Base-by-base conservation (phyloP, 176 grass and related monocot species). In the Musa troglodytarum region DNA sequence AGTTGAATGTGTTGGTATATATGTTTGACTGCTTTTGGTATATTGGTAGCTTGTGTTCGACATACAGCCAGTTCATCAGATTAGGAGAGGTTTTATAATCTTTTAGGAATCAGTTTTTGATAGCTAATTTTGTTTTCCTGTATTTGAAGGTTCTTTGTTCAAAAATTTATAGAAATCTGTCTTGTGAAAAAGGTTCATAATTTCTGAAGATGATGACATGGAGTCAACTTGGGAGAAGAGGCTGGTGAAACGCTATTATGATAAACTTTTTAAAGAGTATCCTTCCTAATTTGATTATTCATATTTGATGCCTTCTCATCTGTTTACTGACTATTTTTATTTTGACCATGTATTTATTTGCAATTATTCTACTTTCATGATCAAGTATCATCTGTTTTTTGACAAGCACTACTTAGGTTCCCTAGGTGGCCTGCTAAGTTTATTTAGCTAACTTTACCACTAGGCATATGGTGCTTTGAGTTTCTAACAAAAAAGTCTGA, bases 181-280 rank as follows among this genome's bases (percentile, higher is more conserved):
- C 19, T 21, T 61, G 50, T 56, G n/a, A 24, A 80, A 43, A 88
- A 87, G 94, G 63, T 98, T 98, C 74, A 93, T 98, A 84, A 68
- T 98, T 79, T 91, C 90, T 49, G 88, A 91, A 62, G 90, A 98
- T 61, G 90, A 98, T 89, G 94, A 93, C 54, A 81, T 91, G 82
- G 86, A 90, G 65, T 98, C 94, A 52, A 92, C 84, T 49, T 97
- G 94, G 94, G 94, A 88, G 63, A 97, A 93, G 76, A 90, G 86
- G 78, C 87, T 93, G 34, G 90, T 97, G 28, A 93, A 97, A 54
- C 85, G 80, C 68, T 97, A 97, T 68, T 92, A 97, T 85, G 86
- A 87, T 80, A 98, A 98, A 54, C 90, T 98, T 80, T 98, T 90
- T 82, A 98, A 93, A 69, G 90, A 98, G 90, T 98, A 93, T 98